Conservation (phyloP, 257 asterid genomes). For the Verbascum thapsus region DNA sequence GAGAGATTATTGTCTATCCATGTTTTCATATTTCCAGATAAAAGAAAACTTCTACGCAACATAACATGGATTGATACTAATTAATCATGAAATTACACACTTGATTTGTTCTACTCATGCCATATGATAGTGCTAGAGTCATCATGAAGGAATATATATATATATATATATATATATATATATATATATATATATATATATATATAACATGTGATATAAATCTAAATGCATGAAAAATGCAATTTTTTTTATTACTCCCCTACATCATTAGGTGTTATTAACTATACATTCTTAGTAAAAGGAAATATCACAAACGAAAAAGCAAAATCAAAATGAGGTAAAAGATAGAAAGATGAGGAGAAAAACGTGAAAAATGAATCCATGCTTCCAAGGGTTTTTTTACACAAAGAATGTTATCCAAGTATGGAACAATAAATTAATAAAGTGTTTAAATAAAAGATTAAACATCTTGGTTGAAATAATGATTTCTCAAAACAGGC, state of each 20-base stretch:
- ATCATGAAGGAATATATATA: constrained; percentile 35
- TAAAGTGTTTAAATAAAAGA: background rate
- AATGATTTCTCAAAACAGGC: background rate
- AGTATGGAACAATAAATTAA: background rate
- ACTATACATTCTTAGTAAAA: constrained; percentile 26
- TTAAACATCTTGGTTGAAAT: background rate
- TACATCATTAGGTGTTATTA: constrained; percentile 23
- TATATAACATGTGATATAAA: constrained; percentile 26
- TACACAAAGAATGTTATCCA: background rate
- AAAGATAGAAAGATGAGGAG: constrained; percentile 8
- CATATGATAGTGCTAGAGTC: constrained; percentile 31
- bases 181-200: no score
- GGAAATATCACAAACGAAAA: constrained; percentile 17
- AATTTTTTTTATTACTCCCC: constrained; percentile 27
- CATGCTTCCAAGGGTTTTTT: background rate
- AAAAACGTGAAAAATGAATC: constrained; percentile 31
- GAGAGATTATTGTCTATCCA: no score
- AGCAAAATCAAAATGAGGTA: constrained; percentile 15
- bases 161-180: no score
- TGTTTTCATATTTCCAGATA: no score
- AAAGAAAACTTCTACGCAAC: no score
- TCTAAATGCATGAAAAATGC: constrained; percentile 34
- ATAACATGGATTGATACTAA: no score
- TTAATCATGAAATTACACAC: no score
- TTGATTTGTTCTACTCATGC: background rate